Percentiles rank a stretch among this genome's conserved stretches.
These are phyloP conservation scores for Russula ochroleuca DNA, from an alignment of 768 basidiomycete species.

Conservation along the genomic window DNA sequence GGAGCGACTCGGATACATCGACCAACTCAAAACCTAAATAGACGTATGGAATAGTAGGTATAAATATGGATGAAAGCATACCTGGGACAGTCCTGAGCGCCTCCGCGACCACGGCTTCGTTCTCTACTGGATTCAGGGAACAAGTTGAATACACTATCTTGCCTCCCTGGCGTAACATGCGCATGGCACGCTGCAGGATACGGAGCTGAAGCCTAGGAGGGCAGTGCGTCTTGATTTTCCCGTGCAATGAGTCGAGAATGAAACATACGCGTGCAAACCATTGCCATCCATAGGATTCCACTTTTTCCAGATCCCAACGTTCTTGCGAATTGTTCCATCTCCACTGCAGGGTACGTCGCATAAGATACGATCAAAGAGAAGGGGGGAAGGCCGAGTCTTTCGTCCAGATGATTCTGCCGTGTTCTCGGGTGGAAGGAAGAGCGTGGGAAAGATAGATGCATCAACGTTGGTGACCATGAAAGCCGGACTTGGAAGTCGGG, in stretches of 20 bases:
- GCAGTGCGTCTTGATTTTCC: background rate
- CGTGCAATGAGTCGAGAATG: background rate
- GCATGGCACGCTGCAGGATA: conserved; percentile 90
- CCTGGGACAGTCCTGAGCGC: conserved; percentile 71
- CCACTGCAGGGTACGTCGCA: conserved; percentile 98
- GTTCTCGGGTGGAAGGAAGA: conserved; percentile 44
- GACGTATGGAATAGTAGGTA: background rate
- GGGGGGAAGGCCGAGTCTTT: conserved; percentile 36
- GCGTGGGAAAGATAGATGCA: conserved; percentile 76
- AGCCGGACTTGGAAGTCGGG: conserved; percentile 84
- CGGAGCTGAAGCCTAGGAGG: conserved; percentile 78
- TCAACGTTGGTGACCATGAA: conserved; percentile 96
- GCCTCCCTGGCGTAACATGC: conserved; percentile 78
- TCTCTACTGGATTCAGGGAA: conserved; percentile 94
- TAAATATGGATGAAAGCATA: conserved; percentile 32
- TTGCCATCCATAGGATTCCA: conserved; percentile 91
- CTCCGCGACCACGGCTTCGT: conserved; percentile 91
- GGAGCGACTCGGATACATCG: conserved; percentile 68
- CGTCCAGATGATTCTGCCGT: conserved; percentile 34
- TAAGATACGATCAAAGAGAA: conserved; percentile 89
- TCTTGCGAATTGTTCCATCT: conserved; percentile 94
- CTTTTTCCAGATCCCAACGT: conserved; percentile 88
- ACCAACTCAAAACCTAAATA: conserved; percentile 67
- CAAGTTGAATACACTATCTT: conserved; percentile 98
- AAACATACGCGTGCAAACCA: conserved; percentile 74